Evolutionary conservation across 1,139 yeast genomes (phyloP).

Genomic region (Protomyces lactucae-debilis): DNA sequence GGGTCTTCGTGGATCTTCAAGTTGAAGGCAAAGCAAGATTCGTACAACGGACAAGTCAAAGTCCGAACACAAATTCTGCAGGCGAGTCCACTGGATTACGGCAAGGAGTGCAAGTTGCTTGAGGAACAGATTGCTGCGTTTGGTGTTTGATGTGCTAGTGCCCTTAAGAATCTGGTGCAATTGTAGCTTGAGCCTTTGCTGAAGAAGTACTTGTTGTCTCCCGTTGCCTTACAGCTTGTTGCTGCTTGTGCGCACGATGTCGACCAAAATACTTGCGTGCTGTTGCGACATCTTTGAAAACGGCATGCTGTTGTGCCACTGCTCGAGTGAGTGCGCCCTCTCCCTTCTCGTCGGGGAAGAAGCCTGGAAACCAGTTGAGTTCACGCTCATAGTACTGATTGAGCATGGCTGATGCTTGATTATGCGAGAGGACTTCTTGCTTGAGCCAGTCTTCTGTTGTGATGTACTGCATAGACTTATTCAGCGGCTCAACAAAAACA

Average conservation of each 20-base stretch:
- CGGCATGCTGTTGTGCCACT: not conserved
- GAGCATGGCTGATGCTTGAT: not conserved
- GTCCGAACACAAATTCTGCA: conserved; percentile 51
- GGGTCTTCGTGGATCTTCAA: conserved; percentile 71
- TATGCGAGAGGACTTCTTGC: not conserved
- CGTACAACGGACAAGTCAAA: conserved; percentile 71
- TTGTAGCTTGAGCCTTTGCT: too few relatives aligned
- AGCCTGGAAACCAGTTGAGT: not conserved
- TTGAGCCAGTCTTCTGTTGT: not conserved
- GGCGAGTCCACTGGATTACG: conserved; percentile 11
- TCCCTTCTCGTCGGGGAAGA: not conserved
- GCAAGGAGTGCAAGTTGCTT: conserved; percentile 8
- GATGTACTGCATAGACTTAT: not conserved
- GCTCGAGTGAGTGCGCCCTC: not conserved
- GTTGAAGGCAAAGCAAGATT: conserved; percentile 76
- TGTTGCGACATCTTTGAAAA: not conserved
- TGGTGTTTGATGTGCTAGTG: not conserved
- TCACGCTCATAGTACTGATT: not conserved
- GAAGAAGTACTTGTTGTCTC: too few relatives aligned
- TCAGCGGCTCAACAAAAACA: not conserved
- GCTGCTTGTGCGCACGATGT: not conserved
- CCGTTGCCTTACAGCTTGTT: too few relatives aligned
- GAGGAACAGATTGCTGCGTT: conserved; percentile 16
- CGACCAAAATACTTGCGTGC: not conserved
- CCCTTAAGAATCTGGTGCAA: not conserved